These are phyloP conservation scores for Paratrimastix pyriformis DNA, from an alignment of 78 protist genomes.

Conservation along the genomic window DNA sequence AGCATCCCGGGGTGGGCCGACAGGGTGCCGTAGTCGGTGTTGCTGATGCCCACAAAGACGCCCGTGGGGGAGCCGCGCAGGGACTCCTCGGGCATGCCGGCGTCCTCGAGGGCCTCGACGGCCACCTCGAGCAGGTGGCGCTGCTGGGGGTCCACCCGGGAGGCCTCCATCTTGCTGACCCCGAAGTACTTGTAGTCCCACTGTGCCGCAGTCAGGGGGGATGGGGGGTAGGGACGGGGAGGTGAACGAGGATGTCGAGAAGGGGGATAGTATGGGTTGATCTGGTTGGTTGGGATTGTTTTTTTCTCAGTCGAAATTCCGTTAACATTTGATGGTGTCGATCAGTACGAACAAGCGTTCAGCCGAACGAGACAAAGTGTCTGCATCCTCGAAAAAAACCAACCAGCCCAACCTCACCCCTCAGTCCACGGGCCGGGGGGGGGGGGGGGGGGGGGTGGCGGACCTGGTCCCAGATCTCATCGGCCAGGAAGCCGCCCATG, in stretches of 20 bases:
- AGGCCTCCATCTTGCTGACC: constrained; percentile 17
- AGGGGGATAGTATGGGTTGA: too few relatives aligned
- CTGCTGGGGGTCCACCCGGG: constrained; percentile 37
- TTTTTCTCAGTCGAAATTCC: too few relatives aligned
- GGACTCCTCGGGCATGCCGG: constrained; percentile 17
- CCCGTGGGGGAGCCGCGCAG: not conserved
- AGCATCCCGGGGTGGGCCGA: not conserved
- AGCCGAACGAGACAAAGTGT: too few relatives aligned
- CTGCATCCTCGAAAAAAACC: too few relatives aligned
- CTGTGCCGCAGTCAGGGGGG: not conserved
- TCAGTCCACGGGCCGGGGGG: too few relatives aligned
- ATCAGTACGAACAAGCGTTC: too few relatives aligned
- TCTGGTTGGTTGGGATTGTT: too few relatives aligned
- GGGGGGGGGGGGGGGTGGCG: not conserved
- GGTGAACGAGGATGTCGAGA: too few relatives aligned
- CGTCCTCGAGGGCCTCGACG: constrained; percentile 24
- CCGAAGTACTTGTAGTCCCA: constrained; percentile 30
- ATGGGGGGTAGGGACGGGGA: too few relatives aligned
- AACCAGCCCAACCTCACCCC: too few relatives aligned
- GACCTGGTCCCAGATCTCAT: not conserved
- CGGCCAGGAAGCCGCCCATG: constrained; percentile 3
- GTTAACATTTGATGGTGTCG: too few relatives aligned
- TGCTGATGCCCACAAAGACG: constrained; percentile 22
- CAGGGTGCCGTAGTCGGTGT: constrained; percentile 23
- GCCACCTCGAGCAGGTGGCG: constrained; percentile 28